A percentile compares a stretch with the other conserved stretches of the same genome.
Conservation (phyloP, 495 filamentous ascomycete species). For the Penicillium pancosmium region DNA sequence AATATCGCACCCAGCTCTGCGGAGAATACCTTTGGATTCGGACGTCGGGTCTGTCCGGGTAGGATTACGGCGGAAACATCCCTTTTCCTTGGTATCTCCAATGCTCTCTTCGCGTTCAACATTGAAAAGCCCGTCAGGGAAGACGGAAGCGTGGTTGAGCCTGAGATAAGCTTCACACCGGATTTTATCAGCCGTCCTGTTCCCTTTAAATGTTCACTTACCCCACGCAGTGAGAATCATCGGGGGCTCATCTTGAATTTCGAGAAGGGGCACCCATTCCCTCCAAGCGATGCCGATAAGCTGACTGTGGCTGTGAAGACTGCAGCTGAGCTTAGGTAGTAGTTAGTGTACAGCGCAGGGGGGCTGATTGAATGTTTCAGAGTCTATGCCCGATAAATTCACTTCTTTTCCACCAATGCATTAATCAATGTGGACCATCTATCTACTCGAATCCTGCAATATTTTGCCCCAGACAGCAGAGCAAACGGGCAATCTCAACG, state of each 20-base stretch:
- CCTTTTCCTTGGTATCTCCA: slow-evolving; percentile 40
- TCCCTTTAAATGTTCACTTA: neutral
- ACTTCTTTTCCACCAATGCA: too few relatives aligned
- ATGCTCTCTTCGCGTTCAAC: slow-evolving; percentile 40
- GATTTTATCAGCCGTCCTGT: neutral
- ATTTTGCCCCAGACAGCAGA: neutral
- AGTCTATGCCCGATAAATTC: too few relatives aligned
- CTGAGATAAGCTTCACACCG: neutral
- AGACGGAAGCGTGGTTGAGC: neutral
- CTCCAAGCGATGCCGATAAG: neutral
- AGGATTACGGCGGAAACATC: slow-evolving; percentile 37
- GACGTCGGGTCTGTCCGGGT: slow-evolving; percentile 44
- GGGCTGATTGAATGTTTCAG: too few relatives aligned
- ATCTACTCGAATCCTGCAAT: neutral
- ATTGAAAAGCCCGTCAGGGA: slow-evolving; percentile 32
- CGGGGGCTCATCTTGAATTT: neutral
- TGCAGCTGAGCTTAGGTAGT: neutral
- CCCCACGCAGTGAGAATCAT: neutral
- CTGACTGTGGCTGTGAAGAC: neutral
- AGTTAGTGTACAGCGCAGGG: too few relatives aligned
- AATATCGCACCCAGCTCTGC: slow-evolving; percentile 35
- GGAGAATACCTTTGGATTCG: slow-evolving; percentile 38
- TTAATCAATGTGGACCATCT: neutral
- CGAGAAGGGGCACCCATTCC: neutral
- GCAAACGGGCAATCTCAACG: neutral